Conservation (phyloP, 306 rosid species). For the Gastrolobium villosum region DNA sequence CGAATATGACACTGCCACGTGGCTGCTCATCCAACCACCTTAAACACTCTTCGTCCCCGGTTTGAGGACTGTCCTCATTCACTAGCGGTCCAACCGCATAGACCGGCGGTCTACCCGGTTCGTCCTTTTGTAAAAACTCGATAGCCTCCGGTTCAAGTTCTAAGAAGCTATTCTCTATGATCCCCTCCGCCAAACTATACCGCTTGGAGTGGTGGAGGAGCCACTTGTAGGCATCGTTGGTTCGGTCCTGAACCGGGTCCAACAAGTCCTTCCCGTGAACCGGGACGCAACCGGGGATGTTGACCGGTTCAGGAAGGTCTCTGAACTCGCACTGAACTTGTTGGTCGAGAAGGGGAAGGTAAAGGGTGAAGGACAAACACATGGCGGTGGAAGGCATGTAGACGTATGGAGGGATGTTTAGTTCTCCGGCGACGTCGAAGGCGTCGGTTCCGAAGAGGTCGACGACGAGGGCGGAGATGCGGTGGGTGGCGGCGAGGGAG, state of each 20-base stretch:
- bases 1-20: conserved; percentile 51
- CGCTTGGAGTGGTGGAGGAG: conserved; percentile 58
- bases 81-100: conserved; percentile 65
- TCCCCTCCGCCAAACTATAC: conserved; percentile 56
- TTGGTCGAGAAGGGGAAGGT: conserved; percentile 59
- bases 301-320: conserved; percentile 57
- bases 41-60: conserved; percentile 15
- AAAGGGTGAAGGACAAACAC: conserved; percentile 51
- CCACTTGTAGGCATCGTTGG: conserved; percentile 63
- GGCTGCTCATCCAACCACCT: conserved; percentile 71
- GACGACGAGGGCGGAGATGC: conserved; percentile 54
- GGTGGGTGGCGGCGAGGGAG: background rate
- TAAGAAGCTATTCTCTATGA: conserved; percentile 62
- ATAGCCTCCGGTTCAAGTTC: conserved; percentile 68
- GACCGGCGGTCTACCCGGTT: conserved; percentile 57
- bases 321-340: conserved; percentile 56
- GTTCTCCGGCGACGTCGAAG: conserved; percentile 60
- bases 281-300: conserved; percentile 65
- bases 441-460: conserved; percentile 78
- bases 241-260: conserved; percentile 71
- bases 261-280: conserved; percentile 58
- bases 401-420: conserved; percentile 54
- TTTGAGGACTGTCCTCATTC: background rate
- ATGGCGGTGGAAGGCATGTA: conserved; percentile 67
- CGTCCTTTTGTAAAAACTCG: conserved; percentile 29